Base-by-base conservation (phyloP, 306 rosid species). In the Abrus pulchellus region DNA sequence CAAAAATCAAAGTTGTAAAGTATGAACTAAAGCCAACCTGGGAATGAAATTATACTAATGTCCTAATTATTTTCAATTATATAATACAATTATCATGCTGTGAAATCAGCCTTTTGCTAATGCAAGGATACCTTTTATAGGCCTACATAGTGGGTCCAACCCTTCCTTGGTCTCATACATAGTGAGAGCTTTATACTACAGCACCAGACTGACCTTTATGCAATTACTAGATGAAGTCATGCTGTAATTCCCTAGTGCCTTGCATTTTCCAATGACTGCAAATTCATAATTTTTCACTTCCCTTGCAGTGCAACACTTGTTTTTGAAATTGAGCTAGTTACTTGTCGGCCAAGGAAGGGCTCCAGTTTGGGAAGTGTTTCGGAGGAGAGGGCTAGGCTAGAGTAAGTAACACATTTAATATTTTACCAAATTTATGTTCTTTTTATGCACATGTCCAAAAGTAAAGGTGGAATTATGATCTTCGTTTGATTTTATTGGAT, bases 331-430 rank as follows among this genome's bases (percentile, higher is more conserved):
- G 98, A 95, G 89, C 83, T 95, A 80, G 88, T 93, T 74, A 93
- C 97, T 3, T 93, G 99, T 89, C 84, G 84, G 81, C 99, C 97
- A 1, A 87, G 99, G 68, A 95, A 93, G 89, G 98, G 98, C 6
- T 89, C 94, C 56, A 93, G 96, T 68, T 52, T 90, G 59, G 97
- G 86, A 47, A 90, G 97, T 76, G 99, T 91, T 82, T 90, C 98
- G 5, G 99, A 95, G 80, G 99, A 95, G 86, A 89, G 99, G 82
- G 94, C 94, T 36, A 90, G 99, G 86, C 97, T 95, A 14, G 98
- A 91, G 99, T 95, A 88, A 91, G 98, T 79, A 28, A 9, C 56
- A 30, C 40, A 29, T 43, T 59, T 12, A 33, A 4, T 52, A 3
- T 40, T 48, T 34, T 59, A 34, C 13, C 36, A 20, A 30, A 53